These are phyloP conservation scores for Pyronema omphalodes DNA, from an alignment of 495 filamentous ascomycete species.

Conservation along the genomic window DNA sequence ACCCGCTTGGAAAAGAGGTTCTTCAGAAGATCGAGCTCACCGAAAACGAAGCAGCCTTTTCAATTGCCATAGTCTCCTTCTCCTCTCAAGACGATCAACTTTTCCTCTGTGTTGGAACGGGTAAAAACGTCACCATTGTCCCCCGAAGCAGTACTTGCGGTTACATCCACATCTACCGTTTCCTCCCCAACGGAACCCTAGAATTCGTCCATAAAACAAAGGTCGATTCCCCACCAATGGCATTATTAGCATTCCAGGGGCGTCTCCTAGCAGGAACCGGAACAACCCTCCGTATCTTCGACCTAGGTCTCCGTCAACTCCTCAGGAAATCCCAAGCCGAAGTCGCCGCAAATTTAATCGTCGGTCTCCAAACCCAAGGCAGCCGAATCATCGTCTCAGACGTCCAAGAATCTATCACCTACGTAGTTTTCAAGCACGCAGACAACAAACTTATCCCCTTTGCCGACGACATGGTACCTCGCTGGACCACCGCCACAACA, in stretches of 20 bases:
- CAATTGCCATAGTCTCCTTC: slow-evolving; percentile 65
- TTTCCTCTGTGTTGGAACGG: slow-evolving; percentile 85
- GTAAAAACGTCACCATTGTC: slow-evolving; percentile 64
- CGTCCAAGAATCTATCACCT: slow-evolving; percentile 75
- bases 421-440: slow-evolving; percentile 81
- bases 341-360: slow-evolving; percentile 64
- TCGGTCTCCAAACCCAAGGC: slow-evolving; percentile 76
- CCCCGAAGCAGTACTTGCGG: slow-evolving; percentile 58
- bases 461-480: slow-evolving; percentile 67
- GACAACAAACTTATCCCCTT: slow-evolving; percentile 85
- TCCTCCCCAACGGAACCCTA: slow-evolving; percentile 67
- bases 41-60: slow-evolving; percentile 83
- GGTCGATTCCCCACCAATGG: slow-evolving; percentile 71
- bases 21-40: slow-evolving; percentile 61
- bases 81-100: slow-evolving; percentile 71
- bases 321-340: slow-evolving; percentile 77
- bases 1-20: slow-evolving; percentile 60
- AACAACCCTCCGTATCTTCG: slow-evolving; percentile 64
- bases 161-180: slow-evolving; percentile 84
- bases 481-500: slow-evolving; percentile 70
- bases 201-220: slow-evolving; percentile 95
- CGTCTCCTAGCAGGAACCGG: slow-evolving; percentile 72
- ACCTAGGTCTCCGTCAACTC: slow-evolving; percentile 75
- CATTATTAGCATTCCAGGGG: slow-evolving; percentile 81
- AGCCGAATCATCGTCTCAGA: slow-evolving; percentile 83